Percentiles rank a stretch among this genome's conserved stretches.
phyloP scores from a whole-genome alignment of 495 filamentous ascomycete genomes.

The Neurospora discreta region DNA sequence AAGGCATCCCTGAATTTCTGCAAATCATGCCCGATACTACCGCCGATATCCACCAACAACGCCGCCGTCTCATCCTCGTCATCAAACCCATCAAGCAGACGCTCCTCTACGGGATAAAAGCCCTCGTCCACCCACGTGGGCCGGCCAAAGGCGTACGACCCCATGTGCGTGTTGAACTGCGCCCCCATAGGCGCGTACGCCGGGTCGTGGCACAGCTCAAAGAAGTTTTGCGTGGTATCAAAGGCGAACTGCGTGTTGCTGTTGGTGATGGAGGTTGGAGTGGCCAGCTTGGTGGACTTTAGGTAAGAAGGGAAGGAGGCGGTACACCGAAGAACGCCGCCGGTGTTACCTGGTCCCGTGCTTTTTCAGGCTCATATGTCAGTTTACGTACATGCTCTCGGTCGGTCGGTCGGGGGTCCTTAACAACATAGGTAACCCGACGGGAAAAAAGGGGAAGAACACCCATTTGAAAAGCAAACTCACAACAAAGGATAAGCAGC shows the following conservation, averaged over 20 bases:
- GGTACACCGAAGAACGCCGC: conserved; percentile 4
- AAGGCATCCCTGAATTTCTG: conserved; percentile 23
- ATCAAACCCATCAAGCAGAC: conserved; percentile 15
- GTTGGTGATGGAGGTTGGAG: not conserved
- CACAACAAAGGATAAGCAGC: conserved; percentile 16
- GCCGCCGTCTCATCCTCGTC: conserved; percentile 18
- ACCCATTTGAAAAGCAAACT: not conserved
- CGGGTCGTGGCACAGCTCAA: conserved; percentile 16
- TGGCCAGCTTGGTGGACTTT: not conserved
- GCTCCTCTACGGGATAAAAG: conserved; percentile 33
- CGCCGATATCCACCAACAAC: conserved; percentile 38
- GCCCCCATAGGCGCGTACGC: not conserved
- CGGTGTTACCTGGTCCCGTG: not conserved
- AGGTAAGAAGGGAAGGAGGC: conserved; percentile 5
- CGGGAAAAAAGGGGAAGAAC: too few relatives aligned
- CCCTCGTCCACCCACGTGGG: conserved; percentile 37
- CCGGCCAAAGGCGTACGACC: conserved; percentile 31
- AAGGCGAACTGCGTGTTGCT: not conserved
- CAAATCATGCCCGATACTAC: conserved; percentile 34
- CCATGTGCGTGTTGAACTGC: conserved; percentile 38
- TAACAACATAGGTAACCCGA: too few relatives aligned
- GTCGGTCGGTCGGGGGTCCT: too few relatives aligned
- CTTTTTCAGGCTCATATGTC: not conserved
- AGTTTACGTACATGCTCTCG: too few relatives aligned
- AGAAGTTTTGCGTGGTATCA: conserved; percentile 13